phyloP scores from a whole-genome alignment of 768 basidiomycete species.

The Scleroderma bovista region DNA sequence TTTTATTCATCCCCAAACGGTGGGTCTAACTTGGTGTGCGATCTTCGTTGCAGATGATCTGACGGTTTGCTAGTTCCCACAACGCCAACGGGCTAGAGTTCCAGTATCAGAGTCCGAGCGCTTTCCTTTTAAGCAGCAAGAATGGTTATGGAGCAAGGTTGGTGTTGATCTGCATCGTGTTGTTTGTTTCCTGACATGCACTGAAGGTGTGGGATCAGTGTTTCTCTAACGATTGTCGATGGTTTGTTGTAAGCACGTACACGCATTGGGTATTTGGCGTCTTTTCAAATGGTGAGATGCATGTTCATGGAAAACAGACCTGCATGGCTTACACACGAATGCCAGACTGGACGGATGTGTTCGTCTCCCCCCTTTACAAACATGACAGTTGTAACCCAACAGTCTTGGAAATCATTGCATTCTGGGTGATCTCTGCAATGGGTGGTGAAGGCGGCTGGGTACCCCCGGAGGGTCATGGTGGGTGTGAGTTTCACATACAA shows the following conservation, averaged over 20 bases:
- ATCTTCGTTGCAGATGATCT: neutral
- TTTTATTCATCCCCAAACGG: conserved; percentile 24
- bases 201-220: conserved; percentile 38
- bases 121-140: conserved; percentile 27
- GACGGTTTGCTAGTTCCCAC: conserved; percentile 15
- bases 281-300: conserved; percentile 33
- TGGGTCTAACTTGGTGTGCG: conserved; percentile 2
- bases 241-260: conserved; percentile 41
- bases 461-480: conserved; percentile 20
- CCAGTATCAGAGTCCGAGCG: conserved; percentile 1
- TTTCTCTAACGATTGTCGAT: conserved; percentile 27
- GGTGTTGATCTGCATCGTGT: neutral
- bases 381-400: conserved; percentile 40
- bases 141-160: conserved; percentile 56
- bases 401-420: conserved; percentile 45
- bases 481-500: conserved; percentile 14
- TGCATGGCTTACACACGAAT: conserved; percentile 2
- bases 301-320: neutral
- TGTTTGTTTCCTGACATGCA: conserved; percentile 4
- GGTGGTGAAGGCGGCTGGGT: conserved; percentile 28
- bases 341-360: conserved; percentile 50
- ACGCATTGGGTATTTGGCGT: conserved; percentile 39
- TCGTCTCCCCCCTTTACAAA: conserved; percentile 41
- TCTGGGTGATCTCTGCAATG: conserved; percentile 55
- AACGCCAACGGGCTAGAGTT: conserved; percentile 8